A percentile compares a stretch with the other conserved stretches of the same genome.
phyloP scores from a whole-genome alignment of 306 rosid species.

The Trifolium subterraneum region DNA sequence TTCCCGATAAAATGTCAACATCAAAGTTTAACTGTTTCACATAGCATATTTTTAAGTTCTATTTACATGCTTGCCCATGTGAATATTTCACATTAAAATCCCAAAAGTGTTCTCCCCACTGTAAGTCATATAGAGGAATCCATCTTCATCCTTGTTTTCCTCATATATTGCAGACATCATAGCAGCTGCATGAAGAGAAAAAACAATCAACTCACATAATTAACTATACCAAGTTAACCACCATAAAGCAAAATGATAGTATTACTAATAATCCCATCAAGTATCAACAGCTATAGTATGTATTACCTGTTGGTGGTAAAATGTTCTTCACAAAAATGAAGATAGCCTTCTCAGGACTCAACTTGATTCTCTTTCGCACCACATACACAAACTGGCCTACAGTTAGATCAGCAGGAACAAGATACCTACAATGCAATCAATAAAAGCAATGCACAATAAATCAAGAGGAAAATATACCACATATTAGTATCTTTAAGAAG shows the following conservation, averaged over 20 bases:
- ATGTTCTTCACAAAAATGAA: slow-evolving; percentile 86
- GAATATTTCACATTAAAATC: slow-evolving; percentile 39
- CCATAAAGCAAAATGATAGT: background rate
- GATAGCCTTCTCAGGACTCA: slow-evolving; percentile 91
- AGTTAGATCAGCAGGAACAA: slow-evolving; percentile 89
- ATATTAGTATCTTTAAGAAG: no score
- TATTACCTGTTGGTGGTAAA: slow-evolving; percentile 84
- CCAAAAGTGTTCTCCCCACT: slow-evolving; percentile 95
- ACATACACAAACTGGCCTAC: slow-evolving; percentile 91
- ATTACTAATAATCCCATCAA: background rate
- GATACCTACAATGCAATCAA: slow-evolving; percentile 60
- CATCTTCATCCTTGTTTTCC: slow-evolving; percentile 90
- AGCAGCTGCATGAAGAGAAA: slow-evolving; percentile 65
- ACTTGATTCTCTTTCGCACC: slow-evolving; percentile 86
- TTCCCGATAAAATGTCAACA: slow-evolving; percentile 43
- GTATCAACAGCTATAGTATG: background rate
- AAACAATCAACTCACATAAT: slow-evolving; percentile 29
- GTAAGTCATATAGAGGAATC: slow-evolving; percentile 90
- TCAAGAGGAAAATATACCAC: background rate
- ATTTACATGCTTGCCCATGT: slow-evolving; percentile 45
- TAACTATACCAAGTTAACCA: background rate
- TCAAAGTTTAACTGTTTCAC: slow-evolving; percentile 36
- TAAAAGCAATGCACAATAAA: slow-evolving; percentile 5
- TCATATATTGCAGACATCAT: slow-evolving; percentile 96
- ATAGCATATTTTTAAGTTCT: slow-evolving; percentile 31